These are phyloP conservation scores for Yamadazyma laniorum DNA, from an alignment of 805 yeast species.

Conservation along the genomic window DNA sequence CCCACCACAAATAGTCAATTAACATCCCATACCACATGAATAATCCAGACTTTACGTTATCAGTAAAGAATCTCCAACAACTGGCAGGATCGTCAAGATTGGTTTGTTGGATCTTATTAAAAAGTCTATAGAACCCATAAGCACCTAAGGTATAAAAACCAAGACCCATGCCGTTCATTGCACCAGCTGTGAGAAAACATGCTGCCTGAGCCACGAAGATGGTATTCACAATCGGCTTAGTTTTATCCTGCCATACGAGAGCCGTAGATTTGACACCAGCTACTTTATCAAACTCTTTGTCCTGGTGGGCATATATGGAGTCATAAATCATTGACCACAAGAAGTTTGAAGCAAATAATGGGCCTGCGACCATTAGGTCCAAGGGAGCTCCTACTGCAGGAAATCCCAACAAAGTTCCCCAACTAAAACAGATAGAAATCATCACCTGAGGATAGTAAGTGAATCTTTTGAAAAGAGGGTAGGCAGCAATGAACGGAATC, in stretches of 20 bases:
- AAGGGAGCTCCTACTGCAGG: constrained; percentile 90
- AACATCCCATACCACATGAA: constrained; percentile 64
- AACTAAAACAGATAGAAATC: constrained; percentile 78
- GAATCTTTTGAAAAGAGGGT: constrained; percentile 91
- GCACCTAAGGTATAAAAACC: constrained; percentile 70
- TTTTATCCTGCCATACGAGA: constrained; percentile 82
- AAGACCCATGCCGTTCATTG: constrained; percentile 79
- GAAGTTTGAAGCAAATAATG: constrained; percentile 73
- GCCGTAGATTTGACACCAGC: constrained; percentile 98
- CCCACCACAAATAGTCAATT: constrained; percentile 51
- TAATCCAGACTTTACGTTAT: constrained; percentile 76
- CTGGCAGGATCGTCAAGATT: constrained; percentile 74
- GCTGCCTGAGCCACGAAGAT: constrained; percentile 68
- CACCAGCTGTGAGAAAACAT: constrained; percentile 64
- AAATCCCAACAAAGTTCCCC: constrained; percentile 94
- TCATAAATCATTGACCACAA: constrained; percentile 96
- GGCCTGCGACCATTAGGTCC: constrained; percentile 70
- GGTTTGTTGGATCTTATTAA: constrained; percentile 66
- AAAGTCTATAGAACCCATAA: constrained; percentile 66
- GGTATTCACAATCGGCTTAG: constrained; percentile 67
- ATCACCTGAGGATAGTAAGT: constrained; percentile 93
- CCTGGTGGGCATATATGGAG: constrained; percentile 97
- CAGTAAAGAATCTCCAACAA: constrained; percentile 80
- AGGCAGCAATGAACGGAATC: constrained; percentile 73
- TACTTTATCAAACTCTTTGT: constrained; percentile 77